phyloP scores from a whole-genome alignment of 768 basidiomycete genomes.

The Cubamyces lactineus region DNA sequence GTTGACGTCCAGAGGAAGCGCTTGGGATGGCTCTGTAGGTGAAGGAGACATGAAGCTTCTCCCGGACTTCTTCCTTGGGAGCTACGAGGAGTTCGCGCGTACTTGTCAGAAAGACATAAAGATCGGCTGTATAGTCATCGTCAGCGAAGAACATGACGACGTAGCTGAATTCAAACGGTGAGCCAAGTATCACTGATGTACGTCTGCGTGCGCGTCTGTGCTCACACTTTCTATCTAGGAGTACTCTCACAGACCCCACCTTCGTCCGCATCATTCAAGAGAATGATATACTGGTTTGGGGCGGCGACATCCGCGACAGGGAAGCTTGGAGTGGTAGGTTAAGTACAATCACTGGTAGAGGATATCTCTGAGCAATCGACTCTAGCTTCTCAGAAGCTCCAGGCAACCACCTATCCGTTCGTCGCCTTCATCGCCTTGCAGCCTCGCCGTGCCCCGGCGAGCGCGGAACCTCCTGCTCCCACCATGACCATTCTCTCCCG shows the following conservation, averaged over 20 bases:
- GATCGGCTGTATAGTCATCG: slow-evolving; percentile 80
- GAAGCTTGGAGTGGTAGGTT: slow-evolving; percentile 77
- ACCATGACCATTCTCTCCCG: slow-evolving; percentile 83
- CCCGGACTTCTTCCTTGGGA: slow-evolving; percentile 80
- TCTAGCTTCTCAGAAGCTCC: slow-evolving; percentile 69
- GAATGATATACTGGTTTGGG: slow-evolving; percentile 87
- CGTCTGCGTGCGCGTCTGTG: not conserved
- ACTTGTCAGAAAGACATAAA: slow-evolving; percentile 68
- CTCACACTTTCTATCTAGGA: slow-evolving; percentile 41
- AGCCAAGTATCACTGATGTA: slow-evolving; percentile 23
- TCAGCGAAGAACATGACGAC: slow-evolving; percentile 91
- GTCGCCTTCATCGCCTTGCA: slow-evolving; percentile 91
- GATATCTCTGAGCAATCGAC: not conserved
- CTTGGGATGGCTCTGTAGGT: slow-evolving; percentile 29
- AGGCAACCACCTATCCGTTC: slow-evolving; percentile 91
- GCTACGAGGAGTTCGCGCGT: slow-evolving; percentile 80
- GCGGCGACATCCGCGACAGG: slow-evolving; percentile 81
- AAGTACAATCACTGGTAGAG: slow-evolving; percentile 6
- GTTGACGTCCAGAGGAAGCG: slow-evolving; percentile 37
- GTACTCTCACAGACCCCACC: slow-evolving; percentile 73
- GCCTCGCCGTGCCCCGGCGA: slow-evolving; percentile 53
- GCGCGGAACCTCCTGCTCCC: slow-evolving; percentile 45
- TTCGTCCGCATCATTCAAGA: slow-evolving; percentile 71
- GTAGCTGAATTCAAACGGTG: slow-evolving; percentile 85
- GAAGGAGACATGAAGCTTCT: slow-evolving; percentile 52